These are phyloP conservation scores for Fusarium illudens DNA, from an alignment of 2,329 filamentous ascomycete species.

Conservation along the genomic window DNA sequence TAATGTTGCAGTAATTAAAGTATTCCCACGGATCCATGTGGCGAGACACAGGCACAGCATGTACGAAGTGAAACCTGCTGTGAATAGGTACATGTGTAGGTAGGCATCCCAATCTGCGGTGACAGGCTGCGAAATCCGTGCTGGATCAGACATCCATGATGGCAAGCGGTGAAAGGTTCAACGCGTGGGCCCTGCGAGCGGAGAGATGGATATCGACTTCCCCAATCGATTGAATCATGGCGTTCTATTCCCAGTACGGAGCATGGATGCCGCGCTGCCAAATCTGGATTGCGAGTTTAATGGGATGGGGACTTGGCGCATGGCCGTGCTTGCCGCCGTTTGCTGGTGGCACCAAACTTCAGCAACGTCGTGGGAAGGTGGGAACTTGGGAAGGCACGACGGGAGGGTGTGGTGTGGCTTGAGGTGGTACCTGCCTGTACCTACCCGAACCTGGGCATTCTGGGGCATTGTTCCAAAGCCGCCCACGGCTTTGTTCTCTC, in stretches of 20 bases:
- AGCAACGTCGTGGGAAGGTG: constrained; percentile 29
- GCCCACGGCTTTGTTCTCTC: constrained; percentile 31
- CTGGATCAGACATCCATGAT: constrained; percentile 6
- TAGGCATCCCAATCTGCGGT: not conserved
- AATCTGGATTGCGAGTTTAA: constrained; percentile 18
- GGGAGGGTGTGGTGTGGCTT: constrained; percentile 28
- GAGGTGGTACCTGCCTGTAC: constrained; percentile 26
- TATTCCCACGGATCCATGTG: not conserved
- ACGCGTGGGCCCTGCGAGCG: not conserved
- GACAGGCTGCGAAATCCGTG: not conserved
- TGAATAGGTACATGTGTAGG: not conserved
- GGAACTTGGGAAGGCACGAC: constrained; percentile 14
- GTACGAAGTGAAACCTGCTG: constrained; percentile 27
- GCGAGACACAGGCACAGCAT: constrained; percentile 22
- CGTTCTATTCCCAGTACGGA: not conserved
- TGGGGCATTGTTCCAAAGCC: constrained; percentile 3
- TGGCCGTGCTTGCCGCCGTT: constrained; percentile 16
- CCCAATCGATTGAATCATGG: not conserved
- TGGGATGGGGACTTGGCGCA: constrained; percentile 1
- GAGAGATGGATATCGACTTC: not conserved
- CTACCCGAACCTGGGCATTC: too few species aligned
- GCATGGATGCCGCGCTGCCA: constrained; percentile 17
- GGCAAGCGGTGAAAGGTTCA: constrained; percentile 18
- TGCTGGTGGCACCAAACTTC: constrained; percentile 23
- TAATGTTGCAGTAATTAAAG: constrained; percentile 11